A percentile compares a stretch with the other conserved stretches of the same genome.
Evolutionary conservation across 2,329 filamentous ascomycete species (phyloP).

Genomic region (Clonostachys sp.): DNA sequence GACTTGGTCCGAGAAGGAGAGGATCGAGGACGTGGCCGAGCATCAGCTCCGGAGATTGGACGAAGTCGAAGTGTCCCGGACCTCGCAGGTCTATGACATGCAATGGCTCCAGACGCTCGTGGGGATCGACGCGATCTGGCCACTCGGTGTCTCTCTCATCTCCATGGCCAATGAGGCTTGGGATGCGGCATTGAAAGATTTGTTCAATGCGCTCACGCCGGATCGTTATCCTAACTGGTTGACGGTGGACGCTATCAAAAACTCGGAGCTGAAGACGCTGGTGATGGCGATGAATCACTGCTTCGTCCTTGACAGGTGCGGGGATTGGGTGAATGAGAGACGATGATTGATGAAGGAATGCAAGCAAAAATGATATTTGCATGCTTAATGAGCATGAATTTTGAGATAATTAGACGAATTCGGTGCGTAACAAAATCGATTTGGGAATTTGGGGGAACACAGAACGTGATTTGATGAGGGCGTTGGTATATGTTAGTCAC

Average conservation of each 20-base stretch:
- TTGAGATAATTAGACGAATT: too few relatives aligned
- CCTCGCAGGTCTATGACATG: slow-evolving; percentile 7
- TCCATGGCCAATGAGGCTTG: not conserved
- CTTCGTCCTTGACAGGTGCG: slow-evolving; percentile 16
- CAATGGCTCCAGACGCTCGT: slow-evolving; percentile 18
- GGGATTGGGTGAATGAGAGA: slow-evolving; percentile 3
- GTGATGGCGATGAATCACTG: slow-evolving; percentile 21
- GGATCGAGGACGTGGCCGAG: slow-evolving; percentile 3
- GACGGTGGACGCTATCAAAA: slow-evolving; percentile 17
- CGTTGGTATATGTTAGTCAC: too few relatives aligned
- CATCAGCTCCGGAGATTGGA: slow-evolving; percentile 11
- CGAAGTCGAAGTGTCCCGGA: slow-evolving; percentile 3
- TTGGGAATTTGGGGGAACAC: too few relatives aligned
- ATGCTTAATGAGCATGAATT: not conserved
- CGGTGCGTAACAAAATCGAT: too few relatives aligned
- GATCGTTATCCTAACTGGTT: slow-evolving; percentile 24
- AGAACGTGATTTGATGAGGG: too few relatives aligned
- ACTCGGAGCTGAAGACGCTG: slow-evolving; percentile 13
- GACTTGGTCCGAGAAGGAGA: slow-evolving; percentile 13
- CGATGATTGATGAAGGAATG: not conserved
- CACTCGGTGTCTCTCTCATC: slow-evolving; percentile 4
- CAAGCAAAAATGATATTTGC: not conserved
- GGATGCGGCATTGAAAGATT: slow-evolving; percentile 5
- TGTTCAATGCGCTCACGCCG: slow-evolving; percentile 15
- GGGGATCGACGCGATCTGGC: not conserved